Conservation (phyloP, 2,329 filamentous ascomycete species). For the Phaeosphaeria sp. region DNA sequence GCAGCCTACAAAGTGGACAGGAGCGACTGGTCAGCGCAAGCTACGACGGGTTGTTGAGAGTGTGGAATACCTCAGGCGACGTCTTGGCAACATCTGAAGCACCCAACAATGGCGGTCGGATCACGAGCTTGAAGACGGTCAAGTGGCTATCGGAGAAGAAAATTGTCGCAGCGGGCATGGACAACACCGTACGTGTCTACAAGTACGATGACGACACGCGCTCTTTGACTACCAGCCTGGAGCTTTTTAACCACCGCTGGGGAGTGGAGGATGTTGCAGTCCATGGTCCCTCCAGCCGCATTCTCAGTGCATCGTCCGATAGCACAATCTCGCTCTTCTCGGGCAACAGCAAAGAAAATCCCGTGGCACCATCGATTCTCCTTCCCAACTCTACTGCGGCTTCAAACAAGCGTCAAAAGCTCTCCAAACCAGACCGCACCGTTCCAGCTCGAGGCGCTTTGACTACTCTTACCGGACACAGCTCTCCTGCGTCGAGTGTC, state of each 20-base stretch:
- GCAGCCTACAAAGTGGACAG: constrained; percentile 59
- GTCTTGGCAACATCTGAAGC: constrained; percentile 78
- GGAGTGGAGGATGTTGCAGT: constrained; percentile 77
- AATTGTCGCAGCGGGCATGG: constrained; percentile 82
- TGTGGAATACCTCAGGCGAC: constrained; percentile 89
- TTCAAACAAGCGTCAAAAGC: constrained; percentile 77
- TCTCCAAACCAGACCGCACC: constrained; percentile 62
- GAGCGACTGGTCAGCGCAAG: constrained; percentile 87
- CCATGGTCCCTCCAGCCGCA: constrained; percentile 73
- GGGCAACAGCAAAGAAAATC: constrained; percentile 75
- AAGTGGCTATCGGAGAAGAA: constrained; percentile 81
- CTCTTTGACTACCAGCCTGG: constrained; percentile 74
- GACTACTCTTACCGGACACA: constrained; percentile 74
- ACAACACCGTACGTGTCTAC: constrained; percentile 88
- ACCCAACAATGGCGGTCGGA: constrained; percentile 67
- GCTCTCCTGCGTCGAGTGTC: constrained; percentile 75
- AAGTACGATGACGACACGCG: constrained; percentile 75
- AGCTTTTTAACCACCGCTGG: constrained; percentile 82
- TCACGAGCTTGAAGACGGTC: constrained; percentile 76
- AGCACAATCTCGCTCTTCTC: constrained; percentile 89
- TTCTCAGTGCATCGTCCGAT: constrained; percentile 87
- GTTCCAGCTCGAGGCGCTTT: constrained; percentile 81
- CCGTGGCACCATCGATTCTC: constrained; percentile 72
- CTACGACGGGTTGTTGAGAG: constrained; percentile 85
- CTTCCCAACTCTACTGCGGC: constrained; percentile 70